Conservation (phyloP, 345 rosid species). For the Brassica carinata region DNA sequence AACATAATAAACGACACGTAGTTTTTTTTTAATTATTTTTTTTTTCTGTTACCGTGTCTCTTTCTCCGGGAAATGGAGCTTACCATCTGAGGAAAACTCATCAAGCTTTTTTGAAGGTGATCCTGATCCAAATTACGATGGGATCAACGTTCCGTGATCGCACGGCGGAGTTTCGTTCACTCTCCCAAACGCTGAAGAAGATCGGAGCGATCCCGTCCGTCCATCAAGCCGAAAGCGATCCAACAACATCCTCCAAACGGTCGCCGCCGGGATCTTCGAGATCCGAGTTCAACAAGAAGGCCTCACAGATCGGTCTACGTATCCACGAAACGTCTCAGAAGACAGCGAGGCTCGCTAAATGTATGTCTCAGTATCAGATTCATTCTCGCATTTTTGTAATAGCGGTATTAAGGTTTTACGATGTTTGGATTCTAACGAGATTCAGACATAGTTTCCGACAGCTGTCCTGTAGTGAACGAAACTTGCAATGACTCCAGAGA, state of each 20-base stretch:
- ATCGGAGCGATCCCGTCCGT: too few species aligned
- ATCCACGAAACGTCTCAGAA: slow-evolving; percentile 76
- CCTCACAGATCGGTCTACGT: slow-evolving; percentile 64
- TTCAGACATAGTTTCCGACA: not conserved
- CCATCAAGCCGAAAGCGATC: too few species aligned
- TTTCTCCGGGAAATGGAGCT: not conserved
- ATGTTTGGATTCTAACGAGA: not conserved
- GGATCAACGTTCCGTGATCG: slow-evolving; percentile 70
- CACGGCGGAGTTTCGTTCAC: slow-evolving; percentile 77
- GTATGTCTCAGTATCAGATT: slow-evolving; percentile 45
- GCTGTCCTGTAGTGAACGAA: slow-evolving; percentile 2
- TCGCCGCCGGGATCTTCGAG: slow-evolving; percentile 49
- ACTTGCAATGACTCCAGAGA: not conserved
- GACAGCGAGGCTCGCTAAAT: slow-evolving; percentile 66
- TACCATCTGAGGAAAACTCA: slow-evolving; percentile 1
- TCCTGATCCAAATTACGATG: slow-evolving; percentile 43
- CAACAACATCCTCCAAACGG: slow-evolving; percentile 39
- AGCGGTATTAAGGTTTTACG: not conserved
- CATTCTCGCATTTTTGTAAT: not conserved
- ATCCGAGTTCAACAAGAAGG: slow-evolving; percentile 85
- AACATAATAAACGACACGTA: too few species aligned
- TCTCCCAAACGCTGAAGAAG: slow-evolving; percentile 67
- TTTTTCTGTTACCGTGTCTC: too few species aligned
- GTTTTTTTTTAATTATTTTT: too few species aligned
- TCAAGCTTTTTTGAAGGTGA: not conserved